Base-by-base conservation (phyloP, 2,329 filamentous ascomycete genomes). In the Hypoxylon sp. region DNA sequence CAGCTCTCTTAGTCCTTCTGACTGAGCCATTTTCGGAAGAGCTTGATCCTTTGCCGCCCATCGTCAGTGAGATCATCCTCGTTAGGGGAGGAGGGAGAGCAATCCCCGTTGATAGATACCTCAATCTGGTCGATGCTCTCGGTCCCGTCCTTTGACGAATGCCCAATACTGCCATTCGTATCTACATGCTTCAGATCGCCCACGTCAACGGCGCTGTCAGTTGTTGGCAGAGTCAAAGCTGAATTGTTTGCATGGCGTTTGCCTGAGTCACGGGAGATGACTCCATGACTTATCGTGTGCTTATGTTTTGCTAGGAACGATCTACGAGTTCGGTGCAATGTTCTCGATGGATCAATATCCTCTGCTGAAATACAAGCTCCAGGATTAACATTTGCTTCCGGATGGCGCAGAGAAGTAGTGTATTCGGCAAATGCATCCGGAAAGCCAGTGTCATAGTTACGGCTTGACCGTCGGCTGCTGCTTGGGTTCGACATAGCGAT, bases 371-470 rank as follows among this genome's bases (percentile, higher is more conserved):
- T 87, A 73, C 81, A 84, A 48, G 88, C 88, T 67, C 87, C 83
- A 53, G 84, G 84, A 13, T 84, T 85, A 5, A 87, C 82, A 71
- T 89, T 84, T 64, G 89, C 89, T 17, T 89, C 87, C 22, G 89
- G 89, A 67, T 91, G 88, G 19, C 86, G 87, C 14, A 88, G 81
- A 2, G 88, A 89, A 13, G 89, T 91, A 73, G 89, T 91, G 68
- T 84, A 82, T 50, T 72, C 59, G 39, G 74, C 73, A 52, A 78
- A 78, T 6, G 73, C 75, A 17, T 82, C 81, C 74, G 73, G 77
- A 47, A 78, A 79, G 29, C 77, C 77, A 17, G 77, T 79, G 46
- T 78, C 74, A 59, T 77, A 73, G 37, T 75, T 72, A 31, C 76
- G 75, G 61, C 75, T 78, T n/a, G 71, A 69, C 22, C 73, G 74